These are phyloP conservation scores for Termitomyces sp. DNA, from an alignment of 768 basidiomycete species.

Conservation along the genomic window DNA sequence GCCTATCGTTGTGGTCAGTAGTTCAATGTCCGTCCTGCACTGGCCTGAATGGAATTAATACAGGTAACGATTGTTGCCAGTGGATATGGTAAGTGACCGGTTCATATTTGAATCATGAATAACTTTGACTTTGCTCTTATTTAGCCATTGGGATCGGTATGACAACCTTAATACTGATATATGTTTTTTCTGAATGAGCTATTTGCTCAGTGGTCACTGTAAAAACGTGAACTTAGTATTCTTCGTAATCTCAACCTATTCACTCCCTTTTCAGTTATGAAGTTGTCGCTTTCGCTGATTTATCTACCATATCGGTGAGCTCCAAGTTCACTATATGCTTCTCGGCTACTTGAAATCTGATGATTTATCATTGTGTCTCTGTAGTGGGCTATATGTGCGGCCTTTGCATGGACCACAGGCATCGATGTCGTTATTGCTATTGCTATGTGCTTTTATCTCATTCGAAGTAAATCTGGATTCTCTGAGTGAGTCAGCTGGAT, in stretches of 20 bases:
- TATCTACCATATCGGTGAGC: conserved; percentile 12
- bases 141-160: conserved; percentile 17
- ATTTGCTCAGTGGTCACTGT: conserved; percentile 12
- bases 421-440: conserved; percentile 20
- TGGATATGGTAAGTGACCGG: conserved; percentile 15
- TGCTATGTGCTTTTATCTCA: conserved; percentile 20
- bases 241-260: not conserved
- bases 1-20: conserved; percentile 15
- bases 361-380: not conserved
- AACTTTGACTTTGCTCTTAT: not conserved
- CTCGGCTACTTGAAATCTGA: not conserved
- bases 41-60: not conserved
- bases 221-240: conserved; percentile 12
- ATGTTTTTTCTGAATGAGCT: not conserved
- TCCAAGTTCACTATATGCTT: not conserved
- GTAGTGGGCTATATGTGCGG: conserved; percentile 21
- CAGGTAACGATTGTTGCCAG: conserved; percentile 1
- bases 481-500: conserved; percentile 2
- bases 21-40: too few species aligned
- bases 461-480: conserved; percentile 16
- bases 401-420: conserved; percentile 16
- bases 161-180: not conserved
- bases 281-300: conserved; percentile 9
- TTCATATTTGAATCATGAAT: not conserved
- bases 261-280: conserved; percentile 6